Percentiles rank a stretch among this genome's conserved stretches.
Evolutionary conservation across 2,329 filamentous ascomycete species (phyloP).

Genomic region (Ceratocystiopsis minuta): DNA sequence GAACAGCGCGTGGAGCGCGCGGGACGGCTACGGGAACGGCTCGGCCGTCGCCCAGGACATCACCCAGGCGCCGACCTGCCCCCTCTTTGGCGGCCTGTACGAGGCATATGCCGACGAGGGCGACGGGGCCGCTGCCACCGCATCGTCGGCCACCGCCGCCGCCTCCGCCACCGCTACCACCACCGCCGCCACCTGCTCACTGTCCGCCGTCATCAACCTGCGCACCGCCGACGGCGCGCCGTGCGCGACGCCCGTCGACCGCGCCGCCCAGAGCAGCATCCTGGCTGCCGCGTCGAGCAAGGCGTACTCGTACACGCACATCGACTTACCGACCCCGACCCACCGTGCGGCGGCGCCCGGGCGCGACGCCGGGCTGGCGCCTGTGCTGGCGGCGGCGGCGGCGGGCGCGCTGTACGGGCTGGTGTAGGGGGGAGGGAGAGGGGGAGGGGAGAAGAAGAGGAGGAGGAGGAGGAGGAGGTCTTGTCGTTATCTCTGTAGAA

Average conservation of each 20-base stretch:
- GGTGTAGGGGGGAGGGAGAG: too few species aligned
- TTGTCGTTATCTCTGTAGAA: too few species aligned
- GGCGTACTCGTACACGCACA: neutral
- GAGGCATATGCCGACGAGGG: too few species aligned
- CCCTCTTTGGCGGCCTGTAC: neutral
- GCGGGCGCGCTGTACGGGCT: slow-evolving; percentile 1
- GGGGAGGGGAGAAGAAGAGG: too few species aligned
- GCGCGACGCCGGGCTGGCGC: neutral
- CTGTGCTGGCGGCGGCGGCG: slow-evolving; percentile 2
- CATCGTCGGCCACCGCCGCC: neutral
- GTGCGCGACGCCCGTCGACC: slow-evolving; percentile 1
- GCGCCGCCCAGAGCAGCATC: neutral
- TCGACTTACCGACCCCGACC: neutral
- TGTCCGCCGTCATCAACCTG: neutral
- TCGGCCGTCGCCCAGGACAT: neutral
- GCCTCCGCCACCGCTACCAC: neutral
- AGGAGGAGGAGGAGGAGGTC: too few species aligned
- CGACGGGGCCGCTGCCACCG: too few species aligned
- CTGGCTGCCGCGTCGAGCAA: slow-evolving; percentile 1
- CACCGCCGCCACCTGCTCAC: neutral
- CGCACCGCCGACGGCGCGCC: neutral
- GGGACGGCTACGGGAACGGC: neutral
- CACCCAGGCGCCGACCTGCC: slow-evolving; percentile 2
- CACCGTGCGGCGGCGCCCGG: neutral
- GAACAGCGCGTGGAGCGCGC: neutral